Evolutionary conservation across 1,284 basidiomycete genomes (phyloP), one percentile per base, ranked within the genome.

Genomic region (Schizophyllum amplum): DNA sequence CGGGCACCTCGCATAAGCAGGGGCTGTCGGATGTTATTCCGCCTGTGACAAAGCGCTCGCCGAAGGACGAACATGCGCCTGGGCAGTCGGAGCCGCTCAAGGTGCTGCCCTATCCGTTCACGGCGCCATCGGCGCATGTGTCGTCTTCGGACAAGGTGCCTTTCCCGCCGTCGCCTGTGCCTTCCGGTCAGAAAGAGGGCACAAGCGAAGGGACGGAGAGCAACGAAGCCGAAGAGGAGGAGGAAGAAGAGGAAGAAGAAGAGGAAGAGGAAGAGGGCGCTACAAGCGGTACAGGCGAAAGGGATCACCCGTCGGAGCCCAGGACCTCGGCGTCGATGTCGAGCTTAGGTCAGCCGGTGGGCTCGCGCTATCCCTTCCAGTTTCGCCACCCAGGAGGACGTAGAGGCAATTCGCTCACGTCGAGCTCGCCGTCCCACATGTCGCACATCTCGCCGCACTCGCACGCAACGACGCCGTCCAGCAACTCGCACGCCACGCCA

Each of bases 281-380:
- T 67, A 61, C 58, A 57, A 33, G 58, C 58, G 0, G 59, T 52
- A 75, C 76, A 58, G 73, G 78, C 53, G 33, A 42, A 9, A 17
- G 11, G 3, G 33, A 42, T 9, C 73, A 74, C 3, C 74, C 74
- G 4, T 82, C 82, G 4, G 77, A 79, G 11, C 77, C 78, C 46
- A 78, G 83, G 25, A 84, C 80, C 1, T 88, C 86, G 3, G 86
- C 81, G 20, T 90, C 87, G 4, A 82, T 91, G 81, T 90, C 87
- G 4, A 86, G 84, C 63, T 77, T 91, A 5, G 89, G 88, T 1
- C 83, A 85, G n/a, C 88, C 87, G 1, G 74, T 91, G 54, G 68
- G 71, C 20, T 82, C 84, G 4, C 78, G 84, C 1, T 87, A 86
- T 66, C 87, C 86, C 4, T 87, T 89, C 76, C 76, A 81, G 57